Evolutionary conservation across 2,329 filamentous ascomycete species (phyloP), one percentile per base, ranked within the genome.

Genomic region (Cercospora sojina): DNA sequence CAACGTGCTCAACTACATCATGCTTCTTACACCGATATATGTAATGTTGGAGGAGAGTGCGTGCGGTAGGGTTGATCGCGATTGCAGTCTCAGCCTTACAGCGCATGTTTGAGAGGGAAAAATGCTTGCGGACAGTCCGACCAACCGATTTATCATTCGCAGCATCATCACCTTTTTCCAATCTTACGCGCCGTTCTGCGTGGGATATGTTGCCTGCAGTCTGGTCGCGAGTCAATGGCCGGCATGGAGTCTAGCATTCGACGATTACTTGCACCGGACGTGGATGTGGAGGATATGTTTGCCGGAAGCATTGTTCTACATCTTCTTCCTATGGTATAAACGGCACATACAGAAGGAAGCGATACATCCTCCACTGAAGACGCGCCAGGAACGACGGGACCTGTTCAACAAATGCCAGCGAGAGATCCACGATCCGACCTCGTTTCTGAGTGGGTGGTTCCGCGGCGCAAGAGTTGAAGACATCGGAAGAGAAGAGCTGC

Each of bases 401-500:
- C 78, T 91, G 2, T 90, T 91, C 73, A 77, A 82, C 59, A 82
- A 82, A 43, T 87, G 86, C 76, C 79, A 84, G 66, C 79, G 78
- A 32, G 86, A 84, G 70, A 81, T 89, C 3, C 79, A 84, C 0
- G 83, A 87, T 68, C 79, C 81, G 0, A 84, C 86, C 62, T 76
- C 77, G 23, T 91, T 90, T 72, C 70, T 92, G 49, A 81, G 79
- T 58, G 81, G 82, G 67, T 92, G 90, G 90, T 91, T 91, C 69
- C 80, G 87, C n/a, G 86, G 85, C 32, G 86, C 88, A 1, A 79
- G 83, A 9, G 65, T 80, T 1, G 75, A 80, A 18, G 86, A 89
- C 35, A 86, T 92, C 63, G 81, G 83, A 53, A 80, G 84, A n/a
- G 88, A 91, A n/a, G 90, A 91, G 72, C 77, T 91, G 61, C 83